Percentiles rank a stretch among this genome's conserved stretches.
phyloP scores from a whole-genome alignment of 2,329 filamentous ascomycete genomes.

The Magnaporthales sp. region DNA sequence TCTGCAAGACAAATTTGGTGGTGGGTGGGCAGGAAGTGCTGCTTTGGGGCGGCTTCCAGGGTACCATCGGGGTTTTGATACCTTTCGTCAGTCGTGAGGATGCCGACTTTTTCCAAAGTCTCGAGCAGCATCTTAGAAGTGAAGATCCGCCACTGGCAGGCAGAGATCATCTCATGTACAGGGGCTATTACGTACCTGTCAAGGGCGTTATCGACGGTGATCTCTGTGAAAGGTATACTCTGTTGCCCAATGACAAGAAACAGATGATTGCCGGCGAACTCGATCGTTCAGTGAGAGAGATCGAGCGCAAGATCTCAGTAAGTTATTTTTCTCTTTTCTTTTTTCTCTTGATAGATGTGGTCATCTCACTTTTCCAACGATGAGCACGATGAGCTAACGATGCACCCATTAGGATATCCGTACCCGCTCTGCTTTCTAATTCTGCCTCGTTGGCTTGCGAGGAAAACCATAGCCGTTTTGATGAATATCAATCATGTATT shows the following conservation, averaged over 20 bases:
- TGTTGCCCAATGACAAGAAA: slow-evolving; percentile 82
- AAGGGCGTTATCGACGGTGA: slow-evolving; percentile 97
- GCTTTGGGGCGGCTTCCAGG: slow-evolving; percentile 90
- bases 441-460: not conserved
- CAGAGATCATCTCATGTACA: slow-evolving; percentile 90
- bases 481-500: slow-evolving; percentile 1
- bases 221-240: slow-evolving; percentile 82
- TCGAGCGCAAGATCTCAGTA: slow-evolving; percentile 88
- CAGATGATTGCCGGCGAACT: slow-evolving; percentile 90
- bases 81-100: slow-evolving; percentile 89
- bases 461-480: not conserved
- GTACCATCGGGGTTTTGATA: slow-evolving; percentile 86
- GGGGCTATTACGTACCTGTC: slow-evolving; percentile 90
- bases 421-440: slow-evolving; percentile 48
- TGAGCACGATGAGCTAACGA: not conserved
- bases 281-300: slow-evolving; percentile 82
- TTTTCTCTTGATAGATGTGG: too few species aligned
- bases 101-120: slow-evolving; percentile 92
- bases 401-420: slow-evolving; percentile 40
- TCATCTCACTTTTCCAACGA: not conserved
- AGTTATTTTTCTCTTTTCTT: too few species aligned
- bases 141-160: slow-evolving; percentile 86
- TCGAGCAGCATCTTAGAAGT: slow-evolving; percentile 79
- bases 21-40: slow-evolving; percentile 87
- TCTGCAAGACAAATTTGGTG: slow-evolving; percentile 82